Evolutionary conservation across 345 rosid genomes (phyloP), one percentile per base, ranked within the genome.

Genomic region (Moringa oleifera): DNA sequence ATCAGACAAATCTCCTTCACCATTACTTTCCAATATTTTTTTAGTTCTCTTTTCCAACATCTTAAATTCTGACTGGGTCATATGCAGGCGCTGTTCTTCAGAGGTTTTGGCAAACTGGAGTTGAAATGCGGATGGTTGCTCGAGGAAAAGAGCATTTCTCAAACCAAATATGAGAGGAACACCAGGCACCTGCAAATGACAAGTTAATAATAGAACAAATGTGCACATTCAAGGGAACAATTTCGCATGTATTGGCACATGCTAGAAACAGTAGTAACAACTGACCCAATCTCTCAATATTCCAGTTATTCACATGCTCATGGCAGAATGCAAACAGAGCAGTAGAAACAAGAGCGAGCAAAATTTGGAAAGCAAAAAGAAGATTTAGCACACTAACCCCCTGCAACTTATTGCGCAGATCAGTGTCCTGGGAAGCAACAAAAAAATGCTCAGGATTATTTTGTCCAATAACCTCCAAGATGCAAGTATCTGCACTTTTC

Each of bases 341-440:
- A 41, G 2, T 9, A 16, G 6, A 4, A 15, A 41, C 47, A 41
- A 15, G 17, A 41, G 47, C 16, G 12, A 41, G 17, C 47, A 41
- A 41, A 16, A 15, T 5, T 41, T 41, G 6, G 9, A 9, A 4
- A 41, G 1, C 47, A 41, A n/a, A 41, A 1, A 41, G 47, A 41
- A 9, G 17, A 18, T n/a, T 51, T 51, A 1, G 41, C 18, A 0
- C 0, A 73, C 75, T 28, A 62, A 86, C 96, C 95, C 79, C 77
- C 67, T 72, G 83, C 61, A 94, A 79, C 77, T 83, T 85, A 65
- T 62, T 83, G 51, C 96, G 81, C 65, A 94, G 69, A 25, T 77
- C 83, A 19, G 73, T 78, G 17, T 91, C 96, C 79, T 91, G 99
- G 41, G 95, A 76, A 36, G 93, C 97, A 69, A 91, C 81, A 67